Evolutionary conservation across 1,139 yeast species (phyloP).

Genomic region (Taphrina sp.): DNA sequence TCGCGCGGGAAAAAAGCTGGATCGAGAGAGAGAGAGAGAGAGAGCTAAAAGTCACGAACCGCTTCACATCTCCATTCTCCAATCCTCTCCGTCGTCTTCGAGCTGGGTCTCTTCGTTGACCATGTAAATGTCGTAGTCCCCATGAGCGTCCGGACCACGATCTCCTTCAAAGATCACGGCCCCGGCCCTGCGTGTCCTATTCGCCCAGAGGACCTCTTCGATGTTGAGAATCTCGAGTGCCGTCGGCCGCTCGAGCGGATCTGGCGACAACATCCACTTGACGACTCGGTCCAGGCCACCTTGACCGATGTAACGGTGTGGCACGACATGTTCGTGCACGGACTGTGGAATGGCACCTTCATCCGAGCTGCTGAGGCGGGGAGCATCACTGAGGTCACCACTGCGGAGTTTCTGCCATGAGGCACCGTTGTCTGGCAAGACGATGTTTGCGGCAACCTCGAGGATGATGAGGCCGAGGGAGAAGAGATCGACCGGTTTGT

Average conservation of each 20-base stretch:
- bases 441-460: constrained; percentile 93
- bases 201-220: constrained; percentile 76
- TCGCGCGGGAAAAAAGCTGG: too few relatives aligned
- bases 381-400: constrained; percentile 88
- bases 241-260: constrained; percentile 77
- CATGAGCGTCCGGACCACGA: constrained; percentile 64
- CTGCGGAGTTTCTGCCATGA: constrained; percentile 96
- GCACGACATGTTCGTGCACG: constrained; percentile 15
- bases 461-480: constrained; percentile 88
- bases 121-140: constrained; percentile 21
- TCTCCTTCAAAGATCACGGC: constrained; percentile 97
- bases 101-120: constrained; percentile 35
- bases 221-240: constrained; percentile 66
- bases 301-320: constrained; percentile 33
- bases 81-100: constrained; percentile 39
- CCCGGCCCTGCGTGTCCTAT: constrained; percentile 81
- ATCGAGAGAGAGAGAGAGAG: too few relatives aligned
- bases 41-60: too few relatives aligned
- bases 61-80: constrained; percentile 40
- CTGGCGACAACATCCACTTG: constrained; percentile 84
- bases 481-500: constrained; percentile 91
- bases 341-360: constrained; percentile 16
- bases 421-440: constrained; percentile 91
- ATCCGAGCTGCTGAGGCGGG: constrained; percentile 25
- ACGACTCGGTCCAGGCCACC: constrained; percentile 72